Base-by-base conservation (phyloP, 352 stramenopile species). In the Globisporangium cystogenes region DNA sequence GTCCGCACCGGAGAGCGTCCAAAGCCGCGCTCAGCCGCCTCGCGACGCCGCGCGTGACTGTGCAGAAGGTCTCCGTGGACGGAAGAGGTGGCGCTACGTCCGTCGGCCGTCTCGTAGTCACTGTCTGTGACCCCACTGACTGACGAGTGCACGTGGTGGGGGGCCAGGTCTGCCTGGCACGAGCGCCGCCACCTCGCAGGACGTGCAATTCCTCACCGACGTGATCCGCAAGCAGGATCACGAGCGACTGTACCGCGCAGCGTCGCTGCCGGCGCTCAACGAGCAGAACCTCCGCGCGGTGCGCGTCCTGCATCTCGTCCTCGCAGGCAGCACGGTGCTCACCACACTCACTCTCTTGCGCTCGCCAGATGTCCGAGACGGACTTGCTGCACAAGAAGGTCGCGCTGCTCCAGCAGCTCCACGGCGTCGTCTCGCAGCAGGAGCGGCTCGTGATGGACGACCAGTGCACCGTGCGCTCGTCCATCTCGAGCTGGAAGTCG, bases 401-500 rank as follows among this genome's bases (percentile, higher is more conserved):
- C 51, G 69, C 51, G 15, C 44, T 90, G 35, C 58, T 90, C 11
- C 69, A 63, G 31, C 62, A 86, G 48, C 68, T 90, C 3, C 76
- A 85, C 57, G 62, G 62, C 1, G 67, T 90, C 23, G 60, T 87
- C 10, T 71, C 65, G 15, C 47, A 74, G 35, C 70, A 90, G 53
- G 68, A 82, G 48, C 59, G 62, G 0, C 10, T 42, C 51, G 58
- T 86, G 4, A 57, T 76, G 40, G 79, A 87, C 44, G 76, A 87
- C 49, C 71, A 87, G 59, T 76, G 72, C 43, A 87, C 74, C 0
- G 55, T 90, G 8, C 72, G 70, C n/a, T 90, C 79, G 12, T 68
- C 74, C 11, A 74, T 90, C 36, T 90, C 79, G 20, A 90, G 79
- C 60, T 90, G 76, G 73, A 83, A 85, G 46, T 86, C 47, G 72